Evolutionary conservation across 1,139 yeast genomes (phyloP).

Genomic region (Diutina neorugosa): DNA sequence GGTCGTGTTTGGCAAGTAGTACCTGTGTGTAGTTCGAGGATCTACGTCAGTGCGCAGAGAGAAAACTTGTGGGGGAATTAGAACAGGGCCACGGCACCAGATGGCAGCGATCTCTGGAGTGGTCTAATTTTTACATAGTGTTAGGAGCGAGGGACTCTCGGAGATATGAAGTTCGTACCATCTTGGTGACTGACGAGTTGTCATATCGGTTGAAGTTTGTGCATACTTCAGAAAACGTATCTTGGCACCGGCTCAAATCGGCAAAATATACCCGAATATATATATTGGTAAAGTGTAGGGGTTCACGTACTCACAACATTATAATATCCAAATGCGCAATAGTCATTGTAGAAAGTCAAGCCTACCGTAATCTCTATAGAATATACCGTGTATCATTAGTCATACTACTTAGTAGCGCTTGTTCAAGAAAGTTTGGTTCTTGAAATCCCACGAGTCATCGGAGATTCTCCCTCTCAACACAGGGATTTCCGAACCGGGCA

Average conservation of each 20-base stretch:
- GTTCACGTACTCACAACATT: no score
- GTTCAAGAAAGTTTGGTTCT: conserved; percentile 57
- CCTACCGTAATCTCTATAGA: not conserved
- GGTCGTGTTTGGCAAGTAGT: not conserved
- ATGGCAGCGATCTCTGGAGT: not conserved
- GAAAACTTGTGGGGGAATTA: not conserved
- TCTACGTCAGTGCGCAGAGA: not conserved
- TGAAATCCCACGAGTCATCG: conserved; percentile 83
- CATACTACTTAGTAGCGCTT: conserved; percentile 25
- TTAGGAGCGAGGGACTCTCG: no score
- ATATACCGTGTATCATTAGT: not conserved
- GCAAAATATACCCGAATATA: no score
- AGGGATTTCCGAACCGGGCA: conserved; percentile 87
- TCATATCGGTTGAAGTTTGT: no score
- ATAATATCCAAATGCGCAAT: no score
- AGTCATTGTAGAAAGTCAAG: no score
- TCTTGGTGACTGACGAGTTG: no score
- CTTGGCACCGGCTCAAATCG: no score
- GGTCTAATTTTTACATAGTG: no score
- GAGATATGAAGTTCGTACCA: no score
- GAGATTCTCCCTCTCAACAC: conserved; percentile 94
- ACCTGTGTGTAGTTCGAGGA: not conserved
- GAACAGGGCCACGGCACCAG: not conserved
- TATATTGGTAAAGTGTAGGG: no score
- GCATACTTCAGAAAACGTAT: no score